Evolutionary conservation across 192 early-diverging fungal species (phyloP), one percentile per base, ranked within the genome.

Genomic region (Coemansia nantahalensis): DNA sequence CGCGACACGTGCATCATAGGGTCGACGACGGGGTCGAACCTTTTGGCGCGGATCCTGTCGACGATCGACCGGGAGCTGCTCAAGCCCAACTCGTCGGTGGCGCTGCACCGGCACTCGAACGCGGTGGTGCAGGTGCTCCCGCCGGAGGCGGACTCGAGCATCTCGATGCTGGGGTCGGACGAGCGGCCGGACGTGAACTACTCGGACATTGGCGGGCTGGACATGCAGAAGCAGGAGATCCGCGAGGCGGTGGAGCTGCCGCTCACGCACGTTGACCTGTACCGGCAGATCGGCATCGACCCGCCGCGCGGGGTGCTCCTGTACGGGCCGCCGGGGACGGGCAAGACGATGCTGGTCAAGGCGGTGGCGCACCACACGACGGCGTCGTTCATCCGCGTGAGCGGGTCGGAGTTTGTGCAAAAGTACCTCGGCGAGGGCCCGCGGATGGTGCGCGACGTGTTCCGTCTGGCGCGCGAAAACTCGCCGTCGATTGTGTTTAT

Each of bases 341-440:
- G 93, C 16, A 99, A 99, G 70, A 99, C 97, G 2, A 92, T 97
- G 90, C 67, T 99, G 48, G 97, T 95, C 19, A 99, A 99, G 76
- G 97, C 95, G 4, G 97, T 99, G 11, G 97, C 97, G 18, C 91
- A 99, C 71, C 94, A 99, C 56, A 97, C 94, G 9, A 91, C 92
- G 0, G 95, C 94, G 1, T 82, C 93, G 42, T 99, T 99, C 59
- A 91, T 99, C 60, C 89, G 97, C 45, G 91, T 97, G 22, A 91
- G 91, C 26, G 95, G 97, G 39, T 96, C 94, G 35, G 97, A 99
- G 72, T 92, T 99, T 80, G 92, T 99, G 45, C 94, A 97, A 82
- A 99, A 99, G 76, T 99, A 99, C 68, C 77, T 99, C 16, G 95
- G 95, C 38, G 95, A 99, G 54, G 97, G 94, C 13, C 94, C 94